Base-by-base conservation (phyloP, 2,329 filamentous ascomycete species). In the Colletotrichum australisinense region DNA sequence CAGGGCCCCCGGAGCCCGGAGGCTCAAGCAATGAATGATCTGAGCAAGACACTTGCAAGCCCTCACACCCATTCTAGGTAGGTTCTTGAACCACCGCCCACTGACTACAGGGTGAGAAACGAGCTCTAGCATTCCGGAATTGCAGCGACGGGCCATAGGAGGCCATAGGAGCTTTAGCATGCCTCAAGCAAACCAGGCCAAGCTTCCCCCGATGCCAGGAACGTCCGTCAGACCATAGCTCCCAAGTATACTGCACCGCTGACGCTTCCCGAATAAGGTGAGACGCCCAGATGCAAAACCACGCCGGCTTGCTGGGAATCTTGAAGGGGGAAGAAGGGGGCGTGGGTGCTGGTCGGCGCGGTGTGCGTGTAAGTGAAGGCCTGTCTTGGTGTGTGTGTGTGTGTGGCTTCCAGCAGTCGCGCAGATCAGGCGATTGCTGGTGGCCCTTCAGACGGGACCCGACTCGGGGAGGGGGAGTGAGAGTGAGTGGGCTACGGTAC, bases 381-480 rank as follows among this genome's bases (percentile, higher is more conserved):
- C 22, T 42, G 35, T 53, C 19, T 22, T 11, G n/a, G 19, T 62
- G 49, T 4, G 12, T 62, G 35, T n/a, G 19, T 62, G 49, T 4
- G 26, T 26, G 26, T 38, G 62, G 46, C 42, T 49, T 38, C 30
- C 16, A 55, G 30, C 46, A 63, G 46, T 49, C 30, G 56, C 28
- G 46, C 60, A 66, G 60, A 70, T 73, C 70, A 57, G 70, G 32
- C 56, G 46, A 65, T 65, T 65, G 16, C 19, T 42, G 38, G 16
- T 7, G 58, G 42, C 42, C 24, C 64, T 64, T 64, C 59, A 69
- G 70, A 69, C 70, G 60, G 66, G 46, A 67, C 67, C 59, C 19
- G 26, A 49, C 14, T 53, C 62, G 24, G 42, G 46, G 22, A 12
- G 28, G 62, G 4, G n/a, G 2, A 35, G 5, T 55, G n/a, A n/a